phyloP scores from a whole-genome alignment of 1,139 yeast species.

The Zygoascus sp. region DNA sequence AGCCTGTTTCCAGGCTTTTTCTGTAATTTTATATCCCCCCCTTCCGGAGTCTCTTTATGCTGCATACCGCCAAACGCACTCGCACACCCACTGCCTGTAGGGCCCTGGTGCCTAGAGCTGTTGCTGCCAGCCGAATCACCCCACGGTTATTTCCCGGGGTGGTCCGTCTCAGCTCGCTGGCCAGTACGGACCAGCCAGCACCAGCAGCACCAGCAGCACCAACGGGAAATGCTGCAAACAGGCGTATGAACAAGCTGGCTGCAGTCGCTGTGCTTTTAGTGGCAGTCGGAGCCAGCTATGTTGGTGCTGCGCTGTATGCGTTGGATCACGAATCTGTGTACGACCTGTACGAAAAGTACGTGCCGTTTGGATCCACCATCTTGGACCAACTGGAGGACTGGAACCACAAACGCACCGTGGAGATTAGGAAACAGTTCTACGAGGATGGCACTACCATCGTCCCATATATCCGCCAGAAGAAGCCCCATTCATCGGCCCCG shows the following conservation, averaged over 20 bases:
- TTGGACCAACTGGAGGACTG: conserved; percentile 30
- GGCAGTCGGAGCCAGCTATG: neutral
- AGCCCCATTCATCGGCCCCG: conserved; percentile 12
- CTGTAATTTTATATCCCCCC: neutral
- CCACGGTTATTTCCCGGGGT: neutral
- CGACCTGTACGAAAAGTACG: conserved; percentile 22
- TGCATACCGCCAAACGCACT: neutral
- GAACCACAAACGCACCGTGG: conserved; percentile 20
- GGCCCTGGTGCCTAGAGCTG: neutral
- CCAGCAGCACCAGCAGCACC: too few species aligned
- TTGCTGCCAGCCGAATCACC: neutral
- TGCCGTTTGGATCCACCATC: conserved; percentile 25
- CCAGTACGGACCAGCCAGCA: neutral
- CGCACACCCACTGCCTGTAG: too few species aligned
- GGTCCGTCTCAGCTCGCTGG: neutral
- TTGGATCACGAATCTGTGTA: conserved; percentile 15
- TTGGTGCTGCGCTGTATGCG: conserved; percentile 9
- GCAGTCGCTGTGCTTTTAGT: neutral
- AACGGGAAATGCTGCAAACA: too few species aligned
- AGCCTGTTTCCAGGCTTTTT: neutral
- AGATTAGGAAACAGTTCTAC: conserved; percentile 20
- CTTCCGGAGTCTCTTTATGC: neutral
- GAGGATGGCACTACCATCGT: conserved; percentile 16
- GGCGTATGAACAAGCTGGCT: neutral
- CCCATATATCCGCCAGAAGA: conserved; percentile 22